Base-by-base conservation (phyloP, 257 asterid species). In the Solanum peruvianum region DNA sequence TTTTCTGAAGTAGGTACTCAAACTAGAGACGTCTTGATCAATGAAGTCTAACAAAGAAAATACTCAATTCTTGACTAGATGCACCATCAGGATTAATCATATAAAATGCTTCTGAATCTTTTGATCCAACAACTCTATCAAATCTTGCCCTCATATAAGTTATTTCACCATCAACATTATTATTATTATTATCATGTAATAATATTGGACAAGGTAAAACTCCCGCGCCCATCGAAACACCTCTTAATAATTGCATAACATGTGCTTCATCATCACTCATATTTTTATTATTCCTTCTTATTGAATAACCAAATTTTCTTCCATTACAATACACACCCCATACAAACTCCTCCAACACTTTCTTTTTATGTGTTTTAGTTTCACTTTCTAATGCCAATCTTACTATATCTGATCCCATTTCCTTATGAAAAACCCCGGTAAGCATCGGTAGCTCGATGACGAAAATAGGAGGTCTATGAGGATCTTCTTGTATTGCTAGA, bases 151-250 rank as follows among this genome's bases (percentile, higher is more conserved):
- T 88, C 77, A 97, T 92, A 29, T 94, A 97, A 18, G 98, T 96
- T 90, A 95, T 33, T 81, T 95, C 98, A 25, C 96, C 96, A 25
- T 91, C 92, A 13, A 85, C 89, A 13, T 84, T 86, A 7, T 85
- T 62, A 15, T 11, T 20, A 37, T 10, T 73, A 11, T 45, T 67
- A 35, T 37, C 47, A 72, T 72, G 18, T 18, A 7, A 12, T 69
- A 15, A 4, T 69, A 52, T 10, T 9, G 92, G 90, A 56, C 92
- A 82, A 20, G 99, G 98, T 83, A 97, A 90, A 23, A 97, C 99
- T 0, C 99, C 99, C 14, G 97, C 98, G 62, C 98, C 98, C 97
- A 94, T 95, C 11, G 99, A 96, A 12, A 96, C 98, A 1, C 99
- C 99, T 86, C 97, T 88, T 21, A 97, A 89, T 15, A 94, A 91